Conservation (phyloP, 2,329 filamentous ascomycete genomes). For the Monilinia laxa region DNA sequence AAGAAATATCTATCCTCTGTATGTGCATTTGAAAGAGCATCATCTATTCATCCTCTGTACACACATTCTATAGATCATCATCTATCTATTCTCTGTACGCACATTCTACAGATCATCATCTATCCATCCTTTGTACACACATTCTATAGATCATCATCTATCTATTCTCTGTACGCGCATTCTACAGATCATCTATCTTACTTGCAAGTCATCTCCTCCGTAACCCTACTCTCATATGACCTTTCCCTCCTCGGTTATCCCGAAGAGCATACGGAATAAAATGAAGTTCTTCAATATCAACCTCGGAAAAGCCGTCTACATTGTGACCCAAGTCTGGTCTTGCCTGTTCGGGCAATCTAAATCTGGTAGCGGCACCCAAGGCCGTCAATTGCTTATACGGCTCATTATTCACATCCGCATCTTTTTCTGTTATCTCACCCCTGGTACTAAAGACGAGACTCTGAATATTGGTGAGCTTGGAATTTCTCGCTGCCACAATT, state of each 20-base stretch:
- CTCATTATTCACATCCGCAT: slow-evolving; percentile 25
- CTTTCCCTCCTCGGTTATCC: slow-evolving; percentile 54
- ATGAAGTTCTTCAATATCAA: slow-evolving; percentile 41
- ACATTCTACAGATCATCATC: too few relatives aligned
- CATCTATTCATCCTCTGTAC: too few relatives aligned
- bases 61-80: too few relatives aligned
- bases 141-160: too few relatives aligned
- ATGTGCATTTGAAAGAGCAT: too few relatives aligned
- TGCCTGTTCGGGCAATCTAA: slow-evolving; percentile 17
- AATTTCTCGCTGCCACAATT: neutral
- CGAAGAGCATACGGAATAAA: slow-evolving; percentile 58
- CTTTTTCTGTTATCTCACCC: slow-evolving; percentile 27
- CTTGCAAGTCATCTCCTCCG: slow-evolving; percentile 17
- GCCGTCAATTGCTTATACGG: slow-evolving; percentile 31
- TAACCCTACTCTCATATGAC: slow-evolving; percentile 39
- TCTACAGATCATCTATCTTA: too few relatives aligned
- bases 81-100: too few relatives aligned
- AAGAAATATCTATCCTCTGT: too few relatives aligned
- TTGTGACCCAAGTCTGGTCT: slow-evolving; percentile 18
- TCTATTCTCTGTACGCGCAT: neutral
- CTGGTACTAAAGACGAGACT: slow-evolving; percentile 30
- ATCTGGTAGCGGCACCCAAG: slow-evolving; percentile 28
- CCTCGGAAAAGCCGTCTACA: neutral
- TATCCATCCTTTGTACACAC: too few relatives aligned
- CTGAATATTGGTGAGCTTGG: neutral